phyloP scores from a whole-genome alignment of 768 basidiomycete species.

The Mycena haematopus region DNA sequence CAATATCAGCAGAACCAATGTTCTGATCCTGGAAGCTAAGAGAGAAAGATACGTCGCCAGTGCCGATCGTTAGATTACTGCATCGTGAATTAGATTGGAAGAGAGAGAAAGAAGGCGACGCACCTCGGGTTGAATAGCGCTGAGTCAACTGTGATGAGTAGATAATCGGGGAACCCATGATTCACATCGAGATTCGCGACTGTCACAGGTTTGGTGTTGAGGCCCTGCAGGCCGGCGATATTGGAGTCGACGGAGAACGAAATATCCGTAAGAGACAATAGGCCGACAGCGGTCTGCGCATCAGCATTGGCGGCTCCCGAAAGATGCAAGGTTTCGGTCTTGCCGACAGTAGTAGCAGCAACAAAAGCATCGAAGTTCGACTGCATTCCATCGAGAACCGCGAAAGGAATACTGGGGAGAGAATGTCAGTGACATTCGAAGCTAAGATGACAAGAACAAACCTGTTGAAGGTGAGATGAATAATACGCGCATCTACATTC shows the following conservation, averaged over 20 bases:
- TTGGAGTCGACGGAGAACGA: constrained; percentile 62
- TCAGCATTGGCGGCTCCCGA: constrained; percentile 62
- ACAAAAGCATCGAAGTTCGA: constrained; percentile 66
- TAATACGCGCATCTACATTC: constrained; percentile 65
- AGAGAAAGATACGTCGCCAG: constrained; percentile 68
- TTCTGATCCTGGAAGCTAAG: constrained; percentile 61
- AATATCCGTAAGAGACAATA: constrained; percentile 63
- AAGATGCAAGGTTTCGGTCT: constrained; percentile 52
- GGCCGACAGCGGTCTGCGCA: constrained; percentile 69
- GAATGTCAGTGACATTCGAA: not conserved
- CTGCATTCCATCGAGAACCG: constrained; percentile 55
- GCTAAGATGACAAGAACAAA: not conserved
- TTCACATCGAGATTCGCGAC: constrained; percentile 68
- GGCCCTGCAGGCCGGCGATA: constrained; percentile 69
- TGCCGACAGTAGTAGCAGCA: constrained; percentile 61
- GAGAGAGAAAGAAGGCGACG: constrained; percentile 32
- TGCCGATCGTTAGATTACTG: constrained; percentile 56
- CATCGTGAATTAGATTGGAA: not conserved
- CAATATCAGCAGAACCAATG: constrained; percentile 66
- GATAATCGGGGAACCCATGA: constrained; percentile 67
- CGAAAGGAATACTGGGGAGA: constrained; percentile 56
- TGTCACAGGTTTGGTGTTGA: constrained; percentile 61
- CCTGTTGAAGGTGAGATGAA: constrained; percentile 60
- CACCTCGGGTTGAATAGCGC: constrained; percentile 72
- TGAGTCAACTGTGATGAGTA: constrained; percentile 71